Conservation (phyloP, 352 stramenopile genomes). For the Pythium periplocum region DNA sequence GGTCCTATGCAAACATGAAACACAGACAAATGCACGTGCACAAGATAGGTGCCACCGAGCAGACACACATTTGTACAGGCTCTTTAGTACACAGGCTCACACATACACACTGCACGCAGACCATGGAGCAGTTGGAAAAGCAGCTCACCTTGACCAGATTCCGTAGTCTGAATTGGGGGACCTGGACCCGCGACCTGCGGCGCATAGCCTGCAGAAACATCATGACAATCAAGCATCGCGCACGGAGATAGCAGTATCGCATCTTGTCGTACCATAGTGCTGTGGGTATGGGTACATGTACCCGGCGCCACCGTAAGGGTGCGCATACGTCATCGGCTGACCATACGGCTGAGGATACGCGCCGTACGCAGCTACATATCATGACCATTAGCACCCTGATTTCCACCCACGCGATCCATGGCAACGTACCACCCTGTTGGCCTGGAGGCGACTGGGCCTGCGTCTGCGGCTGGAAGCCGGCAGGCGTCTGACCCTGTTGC, state of each 20-base stretch:
- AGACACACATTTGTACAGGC: slow-evolving; percentile 19
- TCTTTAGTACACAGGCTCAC: slow-evolving; percentile 17
- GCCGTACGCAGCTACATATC: slow-evolving; percentile 36
- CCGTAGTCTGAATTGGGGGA: slow-evolving; percentile 85
- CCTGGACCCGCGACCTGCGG: slow-evolving; percentile 79
- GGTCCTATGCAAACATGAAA: slow-evolving; percentile 63
- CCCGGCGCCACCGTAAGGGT: slow-evolving; percentile 57
- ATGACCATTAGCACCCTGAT: neutral
- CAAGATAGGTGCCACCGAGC: slow-evolving; percentile 15
- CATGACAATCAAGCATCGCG: slow-evolving; percentile 1
- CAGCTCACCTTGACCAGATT: slow-evolving; percentile 78
- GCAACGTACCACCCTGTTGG: neutral
- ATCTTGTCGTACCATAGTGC: slow-evolving; percentile 50
- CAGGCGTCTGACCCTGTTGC: slow-evolving; percentile 9
- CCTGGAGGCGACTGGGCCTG: slow-evolving; percentile 40
- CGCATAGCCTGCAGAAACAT: slow-evolving; percentile 48
- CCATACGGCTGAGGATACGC: slow-evolving; percentile 73
- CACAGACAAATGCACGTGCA: slow-evolving; percentile 30
- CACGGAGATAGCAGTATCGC: neutral
- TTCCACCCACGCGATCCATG: neutral
- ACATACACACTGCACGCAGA: too few relatives aligned
- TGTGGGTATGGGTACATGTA: slow-evolving; percentile 88
- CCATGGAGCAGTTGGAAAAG: too few relatives aligned
- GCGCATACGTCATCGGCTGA: slow-evolving; percentile 72
- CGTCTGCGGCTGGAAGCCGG: slow-evolving; percentile 25